Base-by-base conservation (phyloP, 1,139 yeast genomes). In the Pichia sp. region DNA sequence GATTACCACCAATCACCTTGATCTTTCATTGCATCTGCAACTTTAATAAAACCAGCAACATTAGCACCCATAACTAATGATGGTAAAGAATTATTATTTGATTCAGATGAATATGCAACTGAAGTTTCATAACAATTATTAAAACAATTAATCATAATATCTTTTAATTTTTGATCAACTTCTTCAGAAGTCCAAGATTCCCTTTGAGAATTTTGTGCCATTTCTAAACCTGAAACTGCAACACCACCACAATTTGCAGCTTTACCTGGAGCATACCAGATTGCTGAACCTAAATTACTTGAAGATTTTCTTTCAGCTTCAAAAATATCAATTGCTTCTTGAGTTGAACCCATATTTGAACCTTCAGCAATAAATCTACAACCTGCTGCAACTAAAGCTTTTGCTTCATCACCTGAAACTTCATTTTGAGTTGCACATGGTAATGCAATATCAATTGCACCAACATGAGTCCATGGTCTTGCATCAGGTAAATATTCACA, bases 181-280 rank as follows among this genome's bases (percentile, higher is more conserved):
- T 85, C 87, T 73, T 87, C 95, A 51, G 79, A 60, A 52, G 95
- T 77, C 96, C 96, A 89, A 56, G 72, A 70, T 55, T 82, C 80
- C 76, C 97, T 86, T 68, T 84, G 94, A 50, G 97, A 87, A 86
- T 92, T 92, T 76, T 92, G 98, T 53, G 97, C 97, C 97, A 92
- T 92, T 77, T 92, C 98, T 59, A 92, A 80, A 67, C 97, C 97
- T 52, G 96, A 87, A 50, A 90, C 97, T 50, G 96, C 96, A 61
- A 92, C 98, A 81, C 97, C 98, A 74, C 97, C 97, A 74, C 95
- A 85, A 81, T 92, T 92, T 64, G 97, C 94, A 61, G 97, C 97
- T 80, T 92, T 92, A 71, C 97, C 97, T 67, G 97, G 97, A 61
- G 96, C 97, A 72, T 90, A 90, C 97, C 97, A 92, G 68, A 89